Percentiles rank a stretch among this genome's conserved stretches.
These are phyloP conservation scores for Citrus cavaleriei DNA, from an alignment of 345 rosid species.

Conservation along the genomic window DNA sequence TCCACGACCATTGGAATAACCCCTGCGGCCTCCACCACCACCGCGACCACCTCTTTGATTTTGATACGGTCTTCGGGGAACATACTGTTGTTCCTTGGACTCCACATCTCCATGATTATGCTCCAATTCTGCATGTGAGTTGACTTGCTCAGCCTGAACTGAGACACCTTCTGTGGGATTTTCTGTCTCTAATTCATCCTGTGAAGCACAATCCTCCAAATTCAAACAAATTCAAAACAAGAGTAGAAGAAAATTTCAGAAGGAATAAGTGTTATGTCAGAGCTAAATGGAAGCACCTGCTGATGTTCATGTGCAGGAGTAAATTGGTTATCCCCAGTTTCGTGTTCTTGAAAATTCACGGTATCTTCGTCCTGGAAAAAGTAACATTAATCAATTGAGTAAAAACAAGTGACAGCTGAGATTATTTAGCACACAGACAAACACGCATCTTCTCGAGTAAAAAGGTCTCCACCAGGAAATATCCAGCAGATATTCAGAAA, in stretches of 20 bases:
- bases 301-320: constrained; percentile 32
- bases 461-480: background rate
- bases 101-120: constrained; percentile 38
- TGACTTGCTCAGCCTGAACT: constrained; percentile 41
- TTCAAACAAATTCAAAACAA: background rate
- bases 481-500: background rate
- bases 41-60: constrained; percentile 72
- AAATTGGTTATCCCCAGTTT: constrained; percentile 31
- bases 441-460: background rate
- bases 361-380: constrained; percentile 45
- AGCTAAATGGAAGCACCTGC: constrained; percentile 35
- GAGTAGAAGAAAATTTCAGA: background rate
- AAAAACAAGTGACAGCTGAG: background rate
- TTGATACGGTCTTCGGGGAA: constrained; percentile 57
- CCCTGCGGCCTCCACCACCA: constrained; percentile 62
- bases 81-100: constrained; percentile 42
- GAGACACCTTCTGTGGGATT: constrained; percentile 35
- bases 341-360: constrained; percentile 34
- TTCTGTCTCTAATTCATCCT: constrained; percentile 51
- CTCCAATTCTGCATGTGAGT: constrained; percentile 34
- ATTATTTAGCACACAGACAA: background rate
- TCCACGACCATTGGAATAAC: constrained; percentile 68
- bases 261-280: too few relatives aligned
- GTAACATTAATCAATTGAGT: background rate
- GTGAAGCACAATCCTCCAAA: constrained; percentile 9